Evolutionary conservation across 106 monocot species (phyloP), one percentile per base, ranked within the genome.

Genomic region (Narthecium ossifragum): DNA sequence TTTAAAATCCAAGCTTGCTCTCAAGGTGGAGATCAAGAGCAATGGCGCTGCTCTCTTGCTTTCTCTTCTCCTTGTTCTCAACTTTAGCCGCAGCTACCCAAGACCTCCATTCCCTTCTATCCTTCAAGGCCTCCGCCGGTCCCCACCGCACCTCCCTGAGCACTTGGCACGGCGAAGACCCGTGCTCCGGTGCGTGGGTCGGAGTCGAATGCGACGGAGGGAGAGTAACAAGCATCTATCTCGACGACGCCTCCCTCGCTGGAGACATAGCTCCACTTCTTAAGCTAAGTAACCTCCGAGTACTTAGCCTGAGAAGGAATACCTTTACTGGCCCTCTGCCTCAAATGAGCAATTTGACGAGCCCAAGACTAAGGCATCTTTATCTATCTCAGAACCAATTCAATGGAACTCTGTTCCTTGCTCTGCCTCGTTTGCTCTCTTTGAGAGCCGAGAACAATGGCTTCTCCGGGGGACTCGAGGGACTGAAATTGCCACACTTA

Each of bases 151-250:
- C 26, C 12, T 20, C 45, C 5, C 39, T 80, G 55, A 23, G 11
- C 13, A 57, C 37, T 13, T 80, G 80, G 80, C 31, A 29, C 3
- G 75, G 70, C 21, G 0, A 17, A 37, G 31, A 75, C 60, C 80
- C 80, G n/a, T 80, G 80, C 62, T 75, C 70, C 4, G 79, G 79
- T 18, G 17, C 49, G 2, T 80, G 80, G 80, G 9, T 53, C 0
- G 80, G 80, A 1, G 17, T 80, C 2, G 60, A 36, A 30, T 80
- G 80, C 75, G 14, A 29, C 34, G 15, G 33, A 39, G 34, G 65
- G 2, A 45, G 66, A 37, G 75, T 80, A 4, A 40, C 28, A 2
- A 58, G 66, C 56, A 10, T 80, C 12, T 22, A 51, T 11, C 61
- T 80, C 27, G 74, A 75, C 48, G 22, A 45, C 43, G 39, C 65